Evolutionary conservation across 768 basidiomycete species (phyloP).

Genomic region (Filobasidium wieringae): DNA sequence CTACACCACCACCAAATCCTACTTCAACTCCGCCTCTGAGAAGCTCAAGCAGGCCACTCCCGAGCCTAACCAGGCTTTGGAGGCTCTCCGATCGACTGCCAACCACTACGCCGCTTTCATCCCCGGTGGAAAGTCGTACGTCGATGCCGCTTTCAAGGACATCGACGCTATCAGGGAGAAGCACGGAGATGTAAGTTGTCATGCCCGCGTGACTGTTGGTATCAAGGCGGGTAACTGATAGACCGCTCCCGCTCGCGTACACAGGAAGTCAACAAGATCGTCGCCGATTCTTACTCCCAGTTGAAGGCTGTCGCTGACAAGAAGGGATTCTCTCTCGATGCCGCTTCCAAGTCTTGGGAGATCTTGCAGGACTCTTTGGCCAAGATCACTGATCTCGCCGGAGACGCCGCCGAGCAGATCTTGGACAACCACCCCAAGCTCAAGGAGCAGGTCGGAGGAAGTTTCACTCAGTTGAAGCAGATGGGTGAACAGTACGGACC

Average conservation of each 20-base stretch:
- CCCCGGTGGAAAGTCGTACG: slow-evolving; percentile 9
- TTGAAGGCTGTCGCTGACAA: slow-evolving; percentile 8
- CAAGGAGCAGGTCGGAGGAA: slow-evolving; percentile 11
- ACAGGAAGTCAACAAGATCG: slow-evolving; percentile 14
- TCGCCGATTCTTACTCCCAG: slow-evolving; percentile 1
- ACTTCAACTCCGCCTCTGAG: slow-evolving; percentile 8
- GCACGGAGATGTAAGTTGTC: slow-evolving; percentile 1
- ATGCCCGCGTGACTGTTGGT: not conserved
- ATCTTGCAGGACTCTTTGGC: slow-evolving; percentile 5
- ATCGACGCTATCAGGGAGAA: slow-evolving; percentile 8
- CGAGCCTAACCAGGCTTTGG: slow-evolving; percentile 11
- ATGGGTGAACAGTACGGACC: slow-evolving; percentile 11
- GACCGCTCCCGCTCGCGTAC: not conserved
- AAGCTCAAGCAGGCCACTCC: slow-evolving; percentile 10
- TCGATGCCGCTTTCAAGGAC: slow-evolving; percentile 11
- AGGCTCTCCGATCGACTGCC: not conserved
- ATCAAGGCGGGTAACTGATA: not conserved
- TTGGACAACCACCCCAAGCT: slow-evolving; percentile 5
- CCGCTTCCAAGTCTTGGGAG: slow-evolving; percentile 8
- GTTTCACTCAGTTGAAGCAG: slow-evolving; percentile 11
- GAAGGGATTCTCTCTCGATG: slow-evolving; percentile 9
- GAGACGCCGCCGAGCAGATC: slow-evolving; percentile 8
- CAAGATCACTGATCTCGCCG: slow-evolving; percentile 12
- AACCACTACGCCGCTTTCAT: slow-evolving; percentile 8
- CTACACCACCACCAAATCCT: slow-evolving; percentile 6